Evolutionary conservation across 2,329 filamentous ascomycete genomes (phyloP).

Genomic region (Polytolypa hystricis): DNA sequence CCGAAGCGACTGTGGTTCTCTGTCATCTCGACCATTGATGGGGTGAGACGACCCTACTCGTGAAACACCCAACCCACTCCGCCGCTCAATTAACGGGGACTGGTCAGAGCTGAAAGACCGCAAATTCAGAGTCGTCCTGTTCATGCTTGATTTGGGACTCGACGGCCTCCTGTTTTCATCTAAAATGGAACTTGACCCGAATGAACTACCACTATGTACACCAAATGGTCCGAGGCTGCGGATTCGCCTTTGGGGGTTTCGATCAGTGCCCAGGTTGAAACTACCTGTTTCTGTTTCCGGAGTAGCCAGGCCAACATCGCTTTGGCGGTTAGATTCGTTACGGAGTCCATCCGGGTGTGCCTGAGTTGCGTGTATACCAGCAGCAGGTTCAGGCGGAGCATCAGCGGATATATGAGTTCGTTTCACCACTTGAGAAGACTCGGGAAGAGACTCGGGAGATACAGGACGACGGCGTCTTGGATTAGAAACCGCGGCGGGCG

Average conservation of each 20-base stretch:
- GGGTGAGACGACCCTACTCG: no score
- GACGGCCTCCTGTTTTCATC: conserved; percentile 10
- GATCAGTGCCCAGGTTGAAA: conserved; percentile 12
- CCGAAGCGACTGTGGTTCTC: no score
- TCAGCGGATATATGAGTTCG: conserved; percentile 20
- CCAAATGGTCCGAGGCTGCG: conserved; percentile 2
- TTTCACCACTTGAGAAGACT: conserved; percentile 39
- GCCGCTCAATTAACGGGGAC: conserved; percentile 12
- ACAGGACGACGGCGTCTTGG: conserved; percentile 9
- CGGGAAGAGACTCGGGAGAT: conserved; percentile 19
- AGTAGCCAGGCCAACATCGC: conserved; percentile 27
- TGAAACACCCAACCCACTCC: conserved; percentile 6
- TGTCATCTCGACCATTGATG: no score
- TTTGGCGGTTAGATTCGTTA: conserved; percentile 19
- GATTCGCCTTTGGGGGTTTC: not conserved
- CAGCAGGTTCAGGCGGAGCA: conserved; percentile 40
- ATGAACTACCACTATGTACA: not conserved
- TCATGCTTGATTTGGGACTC: conserved; percentile 10
- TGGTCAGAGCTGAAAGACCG: not conserved
- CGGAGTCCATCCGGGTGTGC: conserved; percentile 13
- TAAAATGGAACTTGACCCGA: not conserved
- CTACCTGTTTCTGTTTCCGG: conserved; percentile 29
- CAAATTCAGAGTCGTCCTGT: no score
- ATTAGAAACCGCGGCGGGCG: conserved; percentile 1
- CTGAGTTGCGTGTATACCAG: conserved; percentile 29